These are phyloP conservation scores for Capillidium heterosporum DNA, from an alignment of 371 early-diverging fungal species.

Conservation along the genomic window DNA sequence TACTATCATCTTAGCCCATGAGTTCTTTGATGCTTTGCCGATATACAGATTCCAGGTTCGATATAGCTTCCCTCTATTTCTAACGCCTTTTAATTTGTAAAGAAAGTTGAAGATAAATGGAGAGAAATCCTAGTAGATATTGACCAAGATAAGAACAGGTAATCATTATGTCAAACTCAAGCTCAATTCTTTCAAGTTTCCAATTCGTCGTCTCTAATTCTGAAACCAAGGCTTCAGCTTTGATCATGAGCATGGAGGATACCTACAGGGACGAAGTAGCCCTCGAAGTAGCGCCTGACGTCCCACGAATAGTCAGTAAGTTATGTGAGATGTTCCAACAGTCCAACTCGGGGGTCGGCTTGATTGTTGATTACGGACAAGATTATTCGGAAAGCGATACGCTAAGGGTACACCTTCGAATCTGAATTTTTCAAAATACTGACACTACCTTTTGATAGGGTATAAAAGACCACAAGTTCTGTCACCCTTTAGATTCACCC, in stretches of 20 bases:
- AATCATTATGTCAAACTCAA: not conserved
- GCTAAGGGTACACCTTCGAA: slow-evolving; percentile 38
- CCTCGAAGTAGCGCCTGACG: slow-evolving; percentile 74
- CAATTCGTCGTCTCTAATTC: no score
- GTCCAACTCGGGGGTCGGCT: slow-evolving; percentile 43
- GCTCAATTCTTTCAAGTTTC: not conserved
- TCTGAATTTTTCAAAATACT: not conserved
- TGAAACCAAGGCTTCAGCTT: not conserved
- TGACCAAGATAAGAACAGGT: slow-evolving; percentile 37
- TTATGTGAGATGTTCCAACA: not conserved
- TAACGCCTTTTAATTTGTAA: slow-evolving; percentile 1
- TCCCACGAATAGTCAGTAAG: slow-evolving; percentile 21
- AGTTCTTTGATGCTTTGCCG: slow-evolving; percentile 94
- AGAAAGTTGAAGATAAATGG: slow-evolving; percentile 64
- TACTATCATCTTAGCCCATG: slow-evolving; percentile 64
- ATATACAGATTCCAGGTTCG: slow-evolving; percentile 64
- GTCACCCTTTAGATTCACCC: slow-evolving; percentile 52
- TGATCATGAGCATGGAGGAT: not conserved
- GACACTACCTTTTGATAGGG: slow-evolving; percentile 29
- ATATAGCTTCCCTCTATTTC: not conserved
- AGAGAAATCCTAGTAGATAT: slow-evolving; percentile 73
- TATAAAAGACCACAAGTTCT: slow-evolving; percentile 64
- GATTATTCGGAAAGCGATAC: slow-evolving; percentile 57
- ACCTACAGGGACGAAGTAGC: no score
- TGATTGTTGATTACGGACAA: slow-evolving; percentile 83